Evolutionary conservation across 768 basidiomycete genomes (phyloP), one percentile per base, ranked within the genome.

Genomic region (Mycena floridula): DNA sequence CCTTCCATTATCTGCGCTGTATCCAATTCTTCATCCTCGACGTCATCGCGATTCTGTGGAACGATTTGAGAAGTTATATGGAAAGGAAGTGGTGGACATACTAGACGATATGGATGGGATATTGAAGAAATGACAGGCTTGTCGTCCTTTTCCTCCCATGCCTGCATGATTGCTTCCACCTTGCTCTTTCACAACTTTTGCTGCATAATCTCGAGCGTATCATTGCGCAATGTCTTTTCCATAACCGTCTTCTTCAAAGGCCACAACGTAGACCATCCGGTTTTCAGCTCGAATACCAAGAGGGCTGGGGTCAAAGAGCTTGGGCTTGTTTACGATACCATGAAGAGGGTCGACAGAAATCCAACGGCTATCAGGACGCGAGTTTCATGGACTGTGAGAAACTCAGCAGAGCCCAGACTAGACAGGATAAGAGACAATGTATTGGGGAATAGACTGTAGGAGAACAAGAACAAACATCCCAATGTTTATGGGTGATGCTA

Each of bases 241-340:
- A 56, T 80, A 91, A 0, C 89, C 88, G 58, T 99, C 95, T 60
- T 97, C 95, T 61, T 98, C 95, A 32, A 91, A 82, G 2, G 86
- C 94, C 4, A 98, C 61, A 3, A 98, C 96, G 61, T 98, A 99
- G 2, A 87, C 62, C 81, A 99, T 85, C 30, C 89, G 75, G 54
- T 96, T 94, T 52, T 89, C 52, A 42, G 53, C 35, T 38, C 21
- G 25, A n/a, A n/a, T n/a, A n/a, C n/a, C n/a, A n/a, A n/a, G n/a
- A n/a, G n/a, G n/a, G 21, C 58, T 47, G 0, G 92, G 89, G 60
- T 93, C 89, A 57, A 90, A 94, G 22, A 76, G 68, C 45, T 82
- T 81, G 46, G 83, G 79, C 53, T 88, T 87, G 58, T 93, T 88
- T 48, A 93, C 82, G 43, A 83, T 72, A 21, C 71, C 77, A 13